Base-by-base conservation (phyloP, 192 early-diverging fungal genomes). In the Coemansia aciculifera region DNA sequence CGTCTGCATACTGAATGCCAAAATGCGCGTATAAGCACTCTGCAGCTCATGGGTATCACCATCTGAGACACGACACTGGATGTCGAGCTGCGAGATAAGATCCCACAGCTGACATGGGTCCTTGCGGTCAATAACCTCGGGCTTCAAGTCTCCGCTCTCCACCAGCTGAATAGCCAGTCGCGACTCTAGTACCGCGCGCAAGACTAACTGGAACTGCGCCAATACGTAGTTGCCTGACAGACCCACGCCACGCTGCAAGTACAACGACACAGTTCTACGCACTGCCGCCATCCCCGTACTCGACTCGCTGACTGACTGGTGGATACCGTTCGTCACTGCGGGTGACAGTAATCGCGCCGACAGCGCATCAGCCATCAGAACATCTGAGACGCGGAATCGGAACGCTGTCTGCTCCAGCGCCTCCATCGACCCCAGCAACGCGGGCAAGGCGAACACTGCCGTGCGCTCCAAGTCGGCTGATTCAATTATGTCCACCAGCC, bases 161-260 rank as follows among this genome's bases (percentile, higher is more conserved):
- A 71, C 75, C 34, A 82, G 75, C 23, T 56, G 65, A 38, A 60
- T 36, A 0, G 71, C 79, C 39, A 74, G 64, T 5, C 71, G 79
- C 31, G 81, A 78, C 68, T 78, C 76, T 23, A 83, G 81, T 49
- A 83, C 67, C 5, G 81, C 69, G 29, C 77, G 73, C 56, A 78
- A 21, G 19, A 73, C 81, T 5, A 61, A 42, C 54, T 78, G 64
- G 44, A 70, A 67, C 63, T 70, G 81, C n/a, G 61, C 72, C 40
- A 73, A 48, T 39, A 78, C 56, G 12, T 71, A 59, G 62, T 66
- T 73, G 38, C 72, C 54, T 29, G 76, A 78, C 48, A 78, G 19
- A 3, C 66, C 63, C 2, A 78, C 37, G 23, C 67, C 71, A 17
- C 40, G 23, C 57, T 69, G 76, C 42, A 62, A 38, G 49, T 78